Base-by-base conservation (phyloP, 2,329 filamentous ascomycete genomes). In the Ceratocystis ficicola region DNA sequence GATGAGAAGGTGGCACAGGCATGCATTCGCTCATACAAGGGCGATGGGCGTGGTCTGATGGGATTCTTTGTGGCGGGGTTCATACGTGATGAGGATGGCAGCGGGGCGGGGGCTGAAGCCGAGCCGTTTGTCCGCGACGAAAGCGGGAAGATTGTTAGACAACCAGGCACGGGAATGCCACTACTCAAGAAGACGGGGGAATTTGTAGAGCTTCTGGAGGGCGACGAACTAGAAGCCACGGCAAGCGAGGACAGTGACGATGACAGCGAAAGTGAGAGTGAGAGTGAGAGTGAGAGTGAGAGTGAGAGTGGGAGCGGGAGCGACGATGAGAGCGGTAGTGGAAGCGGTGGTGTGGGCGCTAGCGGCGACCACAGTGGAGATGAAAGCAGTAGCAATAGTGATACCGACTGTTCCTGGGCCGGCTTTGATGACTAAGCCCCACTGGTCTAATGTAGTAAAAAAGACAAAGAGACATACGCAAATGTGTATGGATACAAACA, bases 41-140 rank as follows among this genome's bases (percentile, higher is more conserved):
- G 85, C 30, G 90, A 93, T 70, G 86, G 86, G 8, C 83, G 88
- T 69, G 90, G 91, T 0, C 89, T 92, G 0, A 96, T 96, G 83
- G 93, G 94, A 0, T 97, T 99, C 75, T 99, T 99, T 71, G 89
- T 96, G 22, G 90, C 85, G n/a, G 90, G 82, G 0, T 96, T 99
- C 75, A 81, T 90, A 2, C 80, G 89, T 64, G 83, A 87, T 46
- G 73, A 74, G 50, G 66, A 68, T n/a, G 70, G 55, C 7, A 67
- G 48, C 50, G 68, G 69, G 44, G 72, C 71, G 30, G 66, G 63
- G 15, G 64, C 68, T 6, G 28, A 28, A 61, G 25, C 32, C 67
- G 82, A 79, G 60, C 81, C 82, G 0, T 78, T 82, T 63, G 74
- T 81, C 64, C 75, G 83, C 69, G 83, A 83, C 70, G 79, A 81